A percentile compares a stretch with the other conserved stretches of the same genome.
These are phyloP conservation scores for Periconia sp. DNA, from an alignment of 2,329 filamentous ascomycete species.

Conservation along the genomic window DNA sequence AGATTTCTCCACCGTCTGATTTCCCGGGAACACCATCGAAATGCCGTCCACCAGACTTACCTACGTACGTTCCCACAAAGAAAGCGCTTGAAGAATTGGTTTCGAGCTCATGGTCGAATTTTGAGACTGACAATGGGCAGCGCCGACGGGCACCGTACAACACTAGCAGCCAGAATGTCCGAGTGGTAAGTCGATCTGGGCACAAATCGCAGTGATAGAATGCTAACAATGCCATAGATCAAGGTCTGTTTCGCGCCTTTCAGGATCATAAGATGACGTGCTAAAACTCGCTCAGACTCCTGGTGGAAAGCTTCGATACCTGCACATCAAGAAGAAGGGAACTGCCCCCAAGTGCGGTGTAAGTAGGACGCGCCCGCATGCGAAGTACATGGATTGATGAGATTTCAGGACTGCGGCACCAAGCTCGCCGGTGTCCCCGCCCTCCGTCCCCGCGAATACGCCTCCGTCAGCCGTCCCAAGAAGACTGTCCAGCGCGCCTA, in stretches of 20 bases:
- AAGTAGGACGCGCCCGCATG: constrained; percentile 23
- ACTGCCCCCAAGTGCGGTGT: constrained; percentile 88
- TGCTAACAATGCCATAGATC: constrained; percentile 23
- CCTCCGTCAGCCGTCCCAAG: constrained; percentile 95
- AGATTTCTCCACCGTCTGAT: constrained; percentile 41
- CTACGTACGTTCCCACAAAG: constrained; percentile 55
- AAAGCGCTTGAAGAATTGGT: background rate
- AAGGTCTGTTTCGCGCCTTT: constrained; percentile 22
- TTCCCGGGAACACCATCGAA: constrained; percentile 49
- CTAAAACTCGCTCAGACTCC: constrained; percentile 76
- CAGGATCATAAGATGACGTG: background rate
- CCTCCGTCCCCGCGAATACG: constrained; percentile 97
- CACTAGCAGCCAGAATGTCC: constrained; percentile 96
- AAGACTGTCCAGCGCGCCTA: constrained; percentile 99
- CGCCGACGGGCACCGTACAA: constrained; percentile 77
- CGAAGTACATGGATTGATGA: constrained; percentile 17
- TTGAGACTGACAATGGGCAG: constrained; percentile 49
- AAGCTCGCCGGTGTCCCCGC: constrained; percentile 98
- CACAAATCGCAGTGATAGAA: background rate
- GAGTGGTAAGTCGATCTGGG: constrained; percentile 49
- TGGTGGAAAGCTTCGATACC: constrained; percentile 91
- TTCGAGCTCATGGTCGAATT: constrained; percentile 8
- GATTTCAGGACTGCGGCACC: constrained; percentile 87
- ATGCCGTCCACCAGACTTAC: constrained; percentile 63
- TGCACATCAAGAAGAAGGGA: constrained; percentile 99